phyloP scores from a whole-genome alignment of 176 grass and related monocot species.

The Oryza glaberrima region DNA sequence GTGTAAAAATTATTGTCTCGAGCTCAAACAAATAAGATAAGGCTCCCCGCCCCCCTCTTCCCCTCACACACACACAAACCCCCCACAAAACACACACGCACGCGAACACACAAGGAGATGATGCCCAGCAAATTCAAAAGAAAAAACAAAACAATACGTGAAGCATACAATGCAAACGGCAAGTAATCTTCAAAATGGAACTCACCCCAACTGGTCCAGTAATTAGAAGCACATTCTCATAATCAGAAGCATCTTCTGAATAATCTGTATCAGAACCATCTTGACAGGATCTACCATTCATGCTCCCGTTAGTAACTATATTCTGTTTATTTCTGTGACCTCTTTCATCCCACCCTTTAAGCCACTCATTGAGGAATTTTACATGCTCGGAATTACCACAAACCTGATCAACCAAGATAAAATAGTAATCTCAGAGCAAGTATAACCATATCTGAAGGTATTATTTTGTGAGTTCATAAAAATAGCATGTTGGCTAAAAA shows the following conservation, averaged over 20 bases:
- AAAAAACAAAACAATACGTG: constrained; percentile 9
- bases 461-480: constrained; percentile 3
- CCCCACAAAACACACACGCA: no score
- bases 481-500: not conserved
- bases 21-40: constrained; percentile 23
- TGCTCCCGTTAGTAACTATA: constrained; percentile 49
- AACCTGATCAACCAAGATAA: constrained; percentile 63
- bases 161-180: constrained; percentile 21
- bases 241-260: constrained; percentile 51
- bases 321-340: constrained; percentile 54
- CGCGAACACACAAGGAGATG: no score
- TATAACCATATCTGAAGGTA: constrained; percentile 27
- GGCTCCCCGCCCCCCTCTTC: not conserved
- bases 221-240: constrained; percentile 83
- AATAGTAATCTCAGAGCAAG: constrained; percentile 28
- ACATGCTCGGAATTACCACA: constrained; percentile 81
- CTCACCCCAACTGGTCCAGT: constrained; percentile 96
- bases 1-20: constrained; percentile 4
- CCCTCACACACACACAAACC: no score
- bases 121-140: not conserved
- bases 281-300: constrained; percentile 54
- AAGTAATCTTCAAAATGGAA: constrained; percentile 27
- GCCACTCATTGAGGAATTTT: constrained; percentile 80
- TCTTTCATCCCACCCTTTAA: constrained; percentile 80
- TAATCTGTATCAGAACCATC: constrained; percentile 69